Conservation (phyloP, 805 yeast species). For the Cyberlindnera nakhonratchasimensis region DNA sequence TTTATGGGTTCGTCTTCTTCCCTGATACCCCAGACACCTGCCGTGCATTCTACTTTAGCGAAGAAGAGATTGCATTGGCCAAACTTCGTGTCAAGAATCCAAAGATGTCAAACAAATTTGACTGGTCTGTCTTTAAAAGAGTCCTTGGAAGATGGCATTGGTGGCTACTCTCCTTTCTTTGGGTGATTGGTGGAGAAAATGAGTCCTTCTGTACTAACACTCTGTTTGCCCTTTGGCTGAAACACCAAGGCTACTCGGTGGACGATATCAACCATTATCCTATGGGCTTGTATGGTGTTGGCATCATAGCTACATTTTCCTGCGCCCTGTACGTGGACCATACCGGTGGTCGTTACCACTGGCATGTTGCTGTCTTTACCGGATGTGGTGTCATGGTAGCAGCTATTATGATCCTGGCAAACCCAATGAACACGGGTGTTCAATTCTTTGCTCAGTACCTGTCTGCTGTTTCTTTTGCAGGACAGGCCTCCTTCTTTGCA, state of each 20-base stretch:
- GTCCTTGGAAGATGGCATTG: conserved; percentile 54
- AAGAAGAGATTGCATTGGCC: conserved; percentile 42
- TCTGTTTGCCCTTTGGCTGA: conserved; percentile 47
- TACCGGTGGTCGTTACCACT: conserved; percentile 42
- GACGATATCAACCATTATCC: conserved; percentile 49
- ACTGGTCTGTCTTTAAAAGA: conserved; percentile 36
- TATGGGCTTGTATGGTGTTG: conserved; percentile 52
- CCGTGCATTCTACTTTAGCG: conserved; percentile 36
- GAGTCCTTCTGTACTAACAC: conserved; percentile 46
- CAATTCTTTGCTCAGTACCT: conserved; percentile 55
- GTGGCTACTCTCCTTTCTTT: conserved; percentile 50
- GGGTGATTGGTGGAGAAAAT: conserved; percentile 51
- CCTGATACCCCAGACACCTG: conserved; percentile 57
- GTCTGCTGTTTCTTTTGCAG: conserved; percentile 53
- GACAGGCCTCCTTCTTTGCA: conserved; percentile 57
- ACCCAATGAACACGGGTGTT: conserved; percentile 36
- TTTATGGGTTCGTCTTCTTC: conserved; percentile 54
- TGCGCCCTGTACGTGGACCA: conserved; percentile 44
- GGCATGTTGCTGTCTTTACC: conserved; percentile 47
- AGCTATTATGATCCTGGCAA: conserved; percentile 42
- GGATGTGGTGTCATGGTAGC: conserved; percentile 41
- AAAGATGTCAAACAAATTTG: conserved; percentile 35
- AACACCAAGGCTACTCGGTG: conserved; percentile 37
- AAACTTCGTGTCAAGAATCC: conserved; percentile 39
- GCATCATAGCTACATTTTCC: conserved; percentile 42